Evolutionary conservation across 2,329 filamentous ascomycete genomes (phyloP).

Genomic region (Diaporthe velutina): DNA sequence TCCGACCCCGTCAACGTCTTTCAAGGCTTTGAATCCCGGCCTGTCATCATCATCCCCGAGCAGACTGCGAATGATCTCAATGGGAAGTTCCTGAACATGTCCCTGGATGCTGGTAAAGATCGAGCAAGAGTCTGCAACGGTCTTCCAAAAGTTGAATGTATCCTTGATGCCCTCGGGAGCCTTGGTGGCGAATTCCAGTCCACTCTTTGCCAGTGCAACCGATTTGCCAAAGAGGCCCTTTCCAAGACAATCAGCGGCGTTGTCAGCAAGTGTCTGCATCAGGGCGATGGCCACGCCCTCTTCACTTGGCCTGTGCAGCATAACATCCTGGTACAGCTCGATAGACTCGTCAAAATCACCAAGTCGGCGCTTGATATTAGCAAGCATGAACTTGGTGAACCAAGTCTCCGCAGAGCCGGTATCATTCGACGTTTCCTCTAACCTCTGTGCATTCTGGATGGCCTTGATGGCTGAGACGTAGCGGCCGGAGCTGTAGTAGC

Average conservation of each 20-base stretch:
- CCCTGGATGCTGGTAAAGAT: constrained; percentile 85
- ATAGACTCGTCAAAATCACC: constrained; percentile 92
- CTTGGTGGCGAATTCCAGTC: constrained; percentile 75
- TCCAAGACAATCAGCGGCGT: constrained; percentile 80
- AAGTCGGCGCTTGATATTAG: constrained; percentile 92
- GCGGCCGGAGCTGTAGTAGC: constrained; percentile 92
- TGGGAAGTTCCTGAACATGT: constrained; percentile 73
- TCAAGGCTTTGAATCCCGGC: constrained; percentile 70
- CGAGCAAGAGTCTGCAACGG: constrained; percentile 87
- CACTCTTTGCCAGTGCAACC: constrained; percentile 75
- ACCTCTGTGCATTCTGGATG: constrained; percentile 84
- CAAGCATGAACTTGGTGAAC: constrained; percentile 98
- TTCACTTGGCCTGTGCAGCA: constrained; percentile 77
- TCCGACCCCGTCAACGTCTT: constrained; percentile 76
- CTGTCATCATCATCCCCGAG: constrained; percentile 67
- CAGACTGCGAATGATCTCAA: constrained; percentile 67
- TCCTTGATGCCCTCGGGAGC: constrained; percentile 72
- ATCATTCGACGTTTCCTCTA: constrained; percentile 67
- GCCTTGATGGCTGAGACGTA: constrained; percentile 96
- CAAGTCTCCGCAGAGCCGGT: constrained; percentile 77
- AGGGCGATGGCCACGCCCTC: constrained; percentile 90
- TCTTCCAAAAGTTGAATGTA: constrained; percentile 96
- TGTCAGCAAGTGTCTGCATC: constrained; percentile 89
- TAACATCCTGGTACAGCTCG: constrained; percentile 79
- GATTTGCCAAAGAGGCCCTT: constrained; percentile 90